phyloP scores from a whole-genome alignment of 73 alveolate species.

The Symbiodinium pilosum region DNA sequence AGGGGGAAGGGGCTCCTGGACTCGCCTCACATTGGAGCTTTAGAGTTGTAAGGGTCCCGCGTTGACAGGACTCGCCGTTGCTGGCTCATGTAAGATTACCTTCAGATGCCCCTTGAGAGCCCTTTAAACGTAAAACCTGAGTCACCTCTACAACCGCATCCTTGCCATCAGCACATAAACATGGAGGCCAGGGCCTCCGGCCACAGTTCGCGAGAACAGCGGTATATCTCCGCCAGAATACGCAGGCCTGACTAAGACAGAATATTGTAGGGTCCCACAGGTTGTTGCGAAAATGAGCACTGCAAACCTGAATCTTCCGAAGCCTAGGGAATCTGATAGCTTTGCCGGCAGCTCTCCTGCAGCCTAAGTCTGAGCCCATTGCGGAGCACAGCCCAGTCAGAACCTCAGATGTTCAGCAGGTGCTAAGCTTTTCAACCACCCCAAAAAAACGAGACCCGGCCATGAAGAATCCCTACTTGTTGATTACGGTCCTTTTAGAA shows the following conservation, averaged over 20 bases:
- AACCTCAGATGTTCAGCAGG: no score
- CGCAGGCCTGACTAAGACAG: slow-evolving; percentile 44
- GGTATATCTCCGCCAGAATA: slow-evolving; percentile 68
- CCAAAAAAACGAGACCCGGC: no score
- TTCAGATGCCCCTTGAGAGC: not conserved
- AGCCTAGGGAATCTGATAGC: not conserved
- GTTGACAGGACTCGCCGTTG: not conserved
- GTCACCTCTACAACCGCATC: no score
- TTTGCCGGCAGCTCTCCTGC: no score
- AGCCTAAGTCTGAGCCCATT: not conserved
- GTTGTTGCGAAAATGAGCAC: no score
- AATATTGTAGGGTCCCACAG: no score
- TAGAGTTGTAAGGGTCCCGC: not conserved
- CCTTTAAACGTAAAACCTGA: no score
- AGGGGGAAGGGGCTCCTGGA: not conserved
- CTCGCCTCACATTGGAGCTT: not conserved
- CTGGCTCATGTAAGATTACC: not conserved
- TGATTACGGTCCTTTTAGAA: no score
- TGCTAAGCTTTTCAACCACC: no score
- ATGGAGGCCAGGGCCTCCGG: slow-evolving; percentile 64
- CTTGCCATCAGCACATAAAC: no score
- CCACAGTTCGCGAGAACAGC: slow-evolving; percentile 74
- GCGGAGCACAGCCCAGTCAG: not conserved
- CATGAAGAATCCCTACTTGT: no score
- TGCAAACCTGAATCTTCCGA: no score